Evolutionary conservation across 352 stramenopile species (phyloP).

Genomic region (Phytophthora uliginosa): DNA sequence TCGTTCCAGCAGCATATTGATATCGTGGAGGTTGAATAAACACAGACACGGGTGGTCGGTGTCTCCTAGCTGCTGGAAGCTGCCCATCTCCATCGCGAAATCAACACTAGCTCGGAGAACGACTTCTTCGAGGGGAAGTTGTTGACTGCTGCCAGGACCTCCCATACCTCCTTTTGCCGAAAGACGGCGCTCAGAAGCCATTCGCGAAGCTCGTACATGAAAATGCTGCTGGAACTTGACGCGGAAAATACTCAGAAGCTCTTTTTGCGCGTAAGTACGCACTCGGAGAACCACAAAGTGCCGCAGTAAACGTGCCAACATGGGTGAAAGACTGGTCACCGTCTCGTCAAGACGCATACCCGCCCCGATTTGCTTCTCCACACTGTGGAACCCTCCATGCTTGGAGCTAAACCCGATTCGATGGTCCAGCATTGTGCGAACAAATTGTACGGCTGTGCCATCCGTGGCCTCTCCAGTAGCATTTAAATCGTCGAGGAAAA

Average conservation of each 20-base stretch:
- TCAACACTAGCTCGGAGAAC: slow-evolving; percentile 66
- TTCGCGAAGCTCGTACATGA: background rate
- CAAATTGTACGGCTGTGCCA: slow-evolving; percentile 44
- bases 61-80: slow-evolving; percentile 42
- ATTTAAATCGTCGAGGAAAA: slow-evolving; percentile 71
- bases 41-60: slow-evolving; percentile 19
- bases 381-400: slow-evolving; percentile 25
- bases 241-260: slow-evolving; percentile 63
- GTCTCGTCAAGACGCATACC: slow-evolving; percentile 38
- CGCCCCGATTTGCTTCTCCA: slow-evolving; percentile 55
- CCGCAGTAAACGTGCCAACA: slow-evolving; percentile 44
- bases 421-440: slow-evolving; percentile 64
- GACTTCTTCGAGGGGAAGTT: slow-evolving; percentile 53
- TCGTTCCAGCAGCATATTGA: slow-evolving; percentile 47
- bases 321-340: background rate
- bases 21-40: slow-evolving; percentile 69
- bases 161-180: slow-evolving; percentile 18
- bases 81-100: slow-evolving; percentile 48
- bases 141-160: slow-evolving; percentile 16
- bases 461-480: slow-evolving; percentile 12
- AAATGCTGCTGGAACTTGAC: slow-evolving; percentile 54
- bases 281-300: slow-evolving; percentile 64
- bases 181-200: background rate
- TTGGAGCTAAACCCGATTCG: slow-evolving; percentile 46
- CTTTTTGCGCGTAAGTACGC: slow-evolving; percentile 51